Evolutionary conservation across 1,284 basidiomycete genomes (phyloP).

Genomic region (Moesziomyces antarcticus): DNA sequence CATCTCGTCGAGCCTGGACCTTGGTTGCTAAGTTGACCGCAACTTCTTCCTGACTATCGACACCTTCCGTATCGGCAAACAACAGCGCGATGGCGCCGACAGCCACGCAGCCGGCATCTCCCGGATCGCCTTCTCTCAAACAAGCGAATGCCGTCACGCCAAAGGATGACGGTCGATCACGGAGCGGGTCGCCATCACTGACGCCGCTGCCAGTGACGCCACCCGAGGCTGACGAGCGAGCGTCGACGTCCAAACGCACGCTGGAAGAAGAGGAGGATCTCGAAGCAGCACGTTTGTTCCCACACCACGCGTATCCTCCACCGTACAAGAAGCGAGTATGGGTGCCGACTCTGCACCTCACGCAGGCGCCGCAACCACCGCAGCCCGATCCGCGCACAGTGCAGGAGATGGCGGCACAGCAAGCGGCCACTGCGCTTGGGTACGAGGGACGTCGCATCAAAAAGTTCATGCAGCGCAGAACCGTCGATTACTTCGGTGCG

Average conservation of each 20-base stretch:
- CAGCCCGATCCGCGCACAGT: slow-evolving; percentile 79
- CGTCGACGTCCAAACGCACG: slow-evolving; percentile 37
- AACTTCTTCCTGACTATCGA: no score
- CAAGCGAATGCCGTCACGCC: no score
- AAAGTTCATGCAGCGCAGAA: slow-evolving; percentile 89
- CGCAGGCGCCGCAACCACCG: slow-evolving; percentile 76
- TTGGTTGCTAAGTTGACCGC: no score
- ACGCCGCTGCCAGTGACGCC: slow-evolving; percentile 15
- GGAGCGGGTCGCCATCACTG: slow-evolving; percentile 1
- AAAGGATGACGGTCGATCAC: not conserved
- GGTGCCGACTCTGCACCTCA: slow-evolving; percentile 66
- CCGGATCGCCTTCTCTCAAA: slow-evolving; percentile 14
- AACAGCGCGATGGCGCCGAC: slow-evolving; percentile 15
- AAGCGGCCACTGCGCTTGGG: slow-evolving; percentile 62
- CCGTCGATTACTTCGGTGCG: slow-evolving; percentile 91
- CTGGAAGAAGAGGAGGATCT: slow-evolving; percentile 29
- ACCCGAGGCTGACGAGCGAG: not conserved
- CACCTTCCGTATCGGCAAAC: no score
- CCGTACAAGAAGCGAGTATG: slow-evolving; percentile 44
- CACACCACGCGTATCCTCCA: slow-evolving; percentile 3
- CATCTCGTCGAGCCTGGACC: not conserved
- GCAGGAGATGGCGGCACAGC: slow-evolving; percentile 78
- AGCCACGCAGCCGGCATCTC: slow-evolving; percentile 8
- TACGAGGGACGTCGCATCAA: slow-evolving; percentile 79
- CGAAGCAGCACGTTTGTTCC: slow-evolving; percentile 10